Evolutionary conservation across 1,284 basidiomycete genomes (phyloP), one percentile per base, ranked within the genome.

Genomic region (Naganishia sp.): DNA sequence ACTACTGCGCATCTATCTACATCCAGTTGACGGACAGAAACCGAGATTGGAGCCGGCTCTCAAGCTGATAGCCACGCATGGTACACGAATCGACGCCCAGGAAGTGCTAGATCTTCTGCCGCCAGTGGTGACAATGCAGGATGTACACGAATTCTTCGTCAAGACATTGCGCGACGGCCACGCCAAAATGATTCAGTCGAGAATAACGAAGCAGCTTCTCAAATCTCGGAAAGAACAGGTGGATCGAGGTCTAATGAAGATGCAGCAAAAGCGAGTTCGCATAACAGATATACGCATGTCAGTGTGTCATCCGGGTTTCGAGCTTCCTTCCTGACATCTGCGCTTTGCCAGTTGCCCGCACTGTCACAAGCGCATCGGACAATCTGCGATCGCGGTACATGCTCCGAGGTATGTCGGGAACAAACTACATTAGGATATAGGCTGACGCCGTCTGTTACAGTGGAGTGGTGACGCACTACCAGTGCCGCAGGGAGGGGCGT

Each of bases 341-440:
- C 47, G 46, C 52, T 43, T 21, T 32, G 4, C 63, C 69, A 95
- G 93, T 78, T 98, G 96, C 74, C 93, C 93, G 0, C 89, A 93
- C 75, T 99, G 95, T 77, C 90, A 94, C 76, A 98, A 98, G 75
- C 86, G 94, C 23, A 82, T 99, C 32, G 96, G 96, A 0, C 90
- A 88, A 71, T 94, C 91, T 68, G 94, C 96, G 45, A 93, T 99
- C 72, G 92, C 94, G 0, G 92, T 98, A 0, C 94, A 95, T 81
- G 83, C 88, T 18, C 94, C 93, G 69, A 84, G 85, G 88, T 88
- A 51, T 67, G 73, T 68, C n/a, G 15, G 17, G n/a, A 63, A n/a
- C 35, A 31, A 54, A 17, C 31, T 32, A 39, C 23, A 10, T 39
- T 54, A 15, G 17, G 25, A 17, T 15, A 18, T 43, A 21, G 71